Conservation (phyloP, 1,139 yeast species). For the Yamadazyma triangularis region DNA sequence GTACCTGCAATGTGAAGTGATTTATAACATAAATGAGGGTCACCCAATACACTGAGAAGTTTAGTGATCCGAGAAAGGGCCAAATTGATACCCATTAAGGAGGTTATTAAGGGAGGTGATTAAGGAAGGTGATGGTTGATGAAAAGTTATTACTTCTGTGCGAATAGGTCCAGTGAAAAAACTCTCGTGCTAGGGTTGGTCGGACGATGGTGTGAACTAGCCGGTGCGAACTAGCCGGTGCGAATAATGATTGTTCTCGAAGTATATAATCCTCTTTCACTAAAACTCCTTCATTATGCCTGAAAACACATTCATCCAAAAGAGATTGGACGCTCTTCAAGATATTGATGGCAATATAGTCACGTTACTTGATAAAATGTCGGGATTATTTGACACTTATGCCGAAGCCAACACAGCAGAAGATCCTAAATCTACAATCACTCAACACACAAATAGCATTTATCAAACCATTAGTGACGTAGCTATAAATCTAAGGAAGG, state of each 20-base stretch:
- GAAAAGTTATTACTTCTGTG: too few relatives aligned
- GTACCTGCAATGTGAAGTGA: constrained; percentile 90
- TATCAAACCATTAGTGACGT: constrained; percentile 31
- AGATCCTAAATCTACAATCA: constrained; percentile 20
- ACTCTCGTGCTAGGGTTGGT: too few relatives aligned
- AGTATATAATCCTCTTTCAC: too few relatives aligned
- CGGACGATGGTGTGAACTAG: too few relatives aligned
- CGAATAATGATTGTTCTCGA: too few relatives aligned
- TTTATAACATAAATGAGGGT: constrained; percentile 61
- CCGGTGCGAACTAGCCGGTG: too few relatives aligned
- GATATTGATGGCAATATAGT: constrained; percentile 44
- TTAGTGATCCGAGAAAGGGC: constrained; percentile 60
- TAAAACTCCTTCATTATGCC: too few relatives aligned
- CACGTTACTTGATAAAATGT: constrained; percentile 35
- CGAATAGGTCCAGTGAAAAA: too few relatives aligned
- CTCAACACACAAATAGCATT: constrained; percentile 27
- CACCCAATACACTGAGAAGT: constrained; percentile 58
- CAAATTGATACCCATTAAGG: constrained; percentile 42
- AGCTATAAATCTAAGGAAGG: constrained; percentile 50
- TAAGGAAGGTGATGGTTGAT: too few relatives aligned
- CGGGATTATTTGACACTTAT: constrained; percentile 38
- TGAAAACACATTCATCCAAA: constrained; percentile 29
- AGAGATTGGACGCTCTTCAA: constrained; percentile 41
- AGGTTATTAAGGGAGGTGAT: too few relatives aligned
- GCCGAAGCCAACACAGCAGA: constrained; percentile 16